A percentile compares a stretch with the other conserved stretches of the same genome.
Evolutionary conservation across 352 stramenopile genomes (phyloP).

Genomic region (Globisporangium recalcitrans): DNA sequence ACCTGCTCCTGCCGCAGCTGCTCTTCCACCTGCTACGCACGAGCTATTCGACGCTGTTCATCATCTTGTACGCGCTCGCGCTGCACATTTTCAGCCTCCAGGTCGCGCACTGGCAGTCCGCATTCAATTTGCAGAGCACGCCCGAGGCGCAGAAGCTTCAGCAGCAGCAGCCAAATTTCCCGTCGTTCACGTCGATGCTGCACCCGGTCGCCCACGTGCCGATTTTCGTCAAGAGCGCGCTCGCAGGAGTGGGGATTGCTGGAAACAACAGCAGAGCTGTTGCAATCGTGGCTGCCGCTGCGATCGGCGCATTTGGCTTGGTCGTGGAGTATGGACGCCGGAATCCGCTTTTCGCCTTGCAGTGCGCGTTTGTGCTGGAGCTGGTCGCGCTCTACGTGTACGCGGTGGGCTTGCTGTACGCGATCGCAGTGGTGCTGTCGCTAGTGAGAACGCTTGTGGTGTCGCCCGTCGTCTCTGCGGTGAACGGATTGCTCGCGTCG

Average conservation of each 20-base stretch:
- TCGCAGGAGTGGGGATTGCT: slow-evolving; percentile 6
- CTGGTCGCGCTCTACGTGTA: slow-evolving; percentile 45
- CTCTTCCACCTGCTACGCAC: slow-evolving; percentile 49
- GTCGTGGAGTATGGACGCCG: slow-evolving; percentile 11
- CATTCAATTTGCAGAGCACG: slow-evolving; percentile 45
- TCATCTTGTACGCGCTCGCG: slow-evolving; percentile 60
- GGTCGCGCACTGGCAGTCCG: slow-evolving; percentile 59
- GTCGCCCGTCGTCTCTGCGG: slow-evolving; percentile 26
- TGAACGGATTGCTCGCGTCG: slow-evolving; percentile 15
- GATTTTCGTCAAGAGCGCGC: slow-evolving; percentile 16
- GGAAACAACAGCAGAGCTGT: neutral
- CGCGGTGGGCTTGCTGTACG: slow-evolving; percentile 53
- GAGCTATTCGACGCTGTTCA: slow-evolving; percentile 35
- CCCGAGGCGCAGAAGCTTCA: slow-evolving; percentile 2
- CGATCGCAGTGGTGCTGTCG: slow-evolving; percentile 31
- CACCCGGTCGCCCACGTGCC: slow-evolving; percentile 44
- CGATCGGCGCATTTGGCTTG: slow-evolving; percentile 1
- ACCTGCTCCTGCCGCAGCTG: slow-evolving; percentile 37
- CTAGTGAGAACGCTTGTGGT: slow-evolving; percentile 33
- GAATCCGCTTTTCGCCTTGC: slow-evolving; percentile 5
- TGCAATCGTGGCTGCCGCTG: slow-evolving; percentile 1
- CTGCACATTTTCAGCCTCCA: slow-evolving; percentile 65
- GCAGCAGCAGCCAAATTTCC: slow-evolving; percentile 29
- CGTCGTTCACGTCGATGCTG: slow-evolving; percentile 57
- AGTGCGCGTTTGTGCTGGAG: slow-evolving; percentile 24